Evolutionary conservation across 805 yeast genomes (phyloP), one percentile per base, ranked within the genome.

Genomic region (Gaillardinia entomophila): DNA sequence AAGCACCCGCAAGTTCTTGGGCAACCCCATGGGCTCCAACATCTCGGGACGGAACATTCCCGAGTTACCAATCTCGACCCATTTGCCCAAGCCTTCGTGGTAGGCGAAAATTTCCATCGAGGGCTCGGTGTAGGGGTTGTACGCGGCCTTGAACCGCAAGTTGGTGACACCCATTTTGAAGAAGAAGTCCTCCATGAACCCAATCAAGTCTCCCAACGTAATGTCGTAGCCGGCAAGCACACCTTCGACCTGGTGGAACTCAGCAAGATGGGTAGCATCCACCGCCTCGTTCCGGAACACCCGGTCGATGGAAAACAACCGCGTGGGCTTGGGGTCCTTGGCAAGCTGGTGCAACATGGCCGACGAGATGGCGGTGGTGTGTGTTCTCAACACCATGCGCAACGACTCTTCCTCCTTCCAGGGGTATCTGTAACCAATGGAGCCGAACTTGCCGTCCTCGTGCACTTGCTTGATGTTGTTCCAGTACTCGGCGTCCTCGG

Each of bases 31-130:
- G 28, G 96, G 69, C 67, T 88, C 96, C 57, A 94, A 73, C 99
- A 92, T 92, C 68, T 92, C 99, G 11, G 99, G 98, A 67, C 99
- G 81, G 75, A 92, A 92, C 96, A 92, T 83, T 61, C 99, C 99
- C 13, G 97, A 88, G 73, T 92, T 92, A 62, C 99, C 99, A 53
- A 92, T 90, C 71, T 92, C 99, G 42, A 92, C 98, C 98, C 98
- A 94, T 61, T 87, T 92, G 48, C 74, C 80, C 51, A 92, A 74
- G 31, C 96, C 96, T 49, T 78, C 80, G 66, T 92, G 99, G 83
- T 86, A 92, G 31, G 97, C 92, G 62, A 82, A 92, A 46, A 92
- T 92, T 70, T 92, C 99, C 77, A 92, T 76, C 6, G 96, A 85
- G 37, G 99, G 99, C 66, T 92, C 99, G 37, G 99, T 92, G 75